Conservation (phyloP, 371 early-diverging fungal species). For the Synchytrium microbalum region DNA sequence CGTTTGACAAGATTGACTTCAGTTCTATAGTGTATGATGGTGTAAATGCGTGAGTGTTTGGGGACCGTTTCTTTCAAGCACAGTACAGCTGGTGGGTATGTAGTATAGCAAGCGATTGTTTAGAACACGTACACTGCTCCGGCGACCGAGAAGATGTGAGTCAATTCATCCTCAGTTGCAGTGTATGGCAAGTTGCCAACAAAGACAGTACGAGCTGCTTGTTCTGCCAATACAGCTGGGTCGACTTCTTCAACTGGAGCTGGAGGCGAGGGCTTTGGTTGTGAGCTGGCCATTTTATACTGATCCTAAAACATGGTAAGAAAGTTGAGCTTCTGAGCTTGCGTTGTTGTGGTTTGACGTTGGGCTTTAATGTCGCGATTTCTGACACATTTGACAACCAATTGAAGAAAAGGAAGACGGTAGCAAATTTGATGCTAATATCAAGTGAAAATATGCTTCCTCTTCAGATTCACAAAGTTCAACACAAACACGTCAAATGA, state of each 20-base stretch:
- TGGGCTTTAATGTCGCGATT: no score
- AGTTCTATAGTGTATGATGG: conserved; percentile 60
- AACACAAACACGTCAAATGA: no score
- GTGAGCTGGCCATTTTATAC: no score
- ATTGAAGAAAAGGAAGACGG: no score
- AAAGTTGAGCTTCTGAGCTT: no score
- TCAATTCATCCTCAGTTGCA: conserved; percentile 53
- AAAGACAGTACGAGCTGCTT: conserved; percentile 39
- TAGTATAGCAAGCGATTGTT: conserved; percentile 32
- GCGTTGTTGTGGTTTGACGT: no score
- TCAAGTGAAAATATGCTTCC: no score
- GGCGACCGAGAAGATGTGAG: conserved; percentile 47
- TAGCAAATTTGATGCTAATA: no score
- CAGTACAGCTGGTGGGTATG: conserved; percentile 11
- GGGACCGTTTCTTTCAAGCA: conserved; percentile 53
- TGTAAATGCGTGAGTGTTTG: conserved; percentile 78
- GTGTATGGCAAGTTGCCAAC: conserved; percentile 65
- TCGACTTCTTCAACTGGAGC: not conserved
- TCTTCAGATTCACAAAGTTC: no score
- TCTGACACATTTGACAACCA: no score
- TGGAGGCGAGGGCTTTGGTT: no score
- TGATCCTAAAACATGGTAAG: no score
- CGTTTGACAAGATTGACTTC: conserved; percentile 47
- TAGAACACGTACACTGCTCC: conserved; percentile 60
- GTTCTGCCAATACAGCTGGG: conserved; percentile 21